phyloP scores from a whole-genome alignment of 257 asterid genomes.

The Osmanthus fragrans region DNA sequence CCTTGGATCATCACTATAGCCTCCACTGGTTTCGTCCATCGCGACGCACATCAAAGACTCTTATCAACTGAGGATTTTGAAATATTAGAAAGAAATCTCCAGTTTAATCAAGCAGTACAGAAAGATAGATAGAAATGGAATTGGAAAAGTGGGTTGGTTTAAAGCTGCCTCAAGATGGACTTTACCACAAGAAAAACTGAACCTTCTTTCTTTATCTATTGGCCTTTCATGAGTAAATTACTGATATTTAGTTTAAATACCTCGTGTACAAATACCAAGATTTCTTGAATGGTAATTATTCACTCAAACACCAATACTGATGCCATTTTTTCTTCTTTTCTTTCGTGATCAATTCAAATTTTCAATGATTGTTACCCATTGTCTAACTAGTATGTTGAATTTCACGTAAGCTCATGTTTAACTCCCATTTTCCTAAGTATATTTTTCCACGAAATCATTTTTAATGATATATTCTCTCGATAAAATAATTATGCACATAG shows the following conservation, averaged over 20 bases:
- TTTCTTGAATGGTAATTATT: neutral
- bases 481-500: no score
- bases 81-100: conserved; percentile 17
- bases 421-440: no score
- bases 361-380: neutral
- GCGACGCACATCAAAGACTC: neutral
- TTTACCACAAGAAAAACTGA: conserved; percentile 22
- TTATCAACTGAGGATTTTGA: neutral
- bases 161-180: conserved; percentile 51
- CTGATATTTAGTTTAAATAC: neutral
- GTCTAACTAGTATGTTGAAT: neutral
- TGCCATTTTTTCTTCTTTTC: neutral
- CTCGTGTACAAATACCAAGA: neutral
- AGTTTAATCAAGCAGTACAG: neutral
- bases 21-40: conserved; percentile 53
- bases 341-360: neutral
- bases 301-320: neutral
- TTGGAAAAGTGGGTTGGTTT: conserved; percentile 37
- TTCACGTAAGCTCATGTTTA: no score
- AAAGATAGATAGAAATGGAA: conserved; percentile 21
- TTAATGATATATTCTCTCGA: no score
- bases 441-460: no score
- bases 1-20: conserved; percentile 53
- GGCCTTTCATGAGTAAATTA: conserved; percentile 25
- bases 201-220: conserved; percentile 32